Evolutionary conservation across 805 yeast species (phyloP), one percentile per base, ranked within the genome.

Genomic region (Candida saitoana): DNA sequence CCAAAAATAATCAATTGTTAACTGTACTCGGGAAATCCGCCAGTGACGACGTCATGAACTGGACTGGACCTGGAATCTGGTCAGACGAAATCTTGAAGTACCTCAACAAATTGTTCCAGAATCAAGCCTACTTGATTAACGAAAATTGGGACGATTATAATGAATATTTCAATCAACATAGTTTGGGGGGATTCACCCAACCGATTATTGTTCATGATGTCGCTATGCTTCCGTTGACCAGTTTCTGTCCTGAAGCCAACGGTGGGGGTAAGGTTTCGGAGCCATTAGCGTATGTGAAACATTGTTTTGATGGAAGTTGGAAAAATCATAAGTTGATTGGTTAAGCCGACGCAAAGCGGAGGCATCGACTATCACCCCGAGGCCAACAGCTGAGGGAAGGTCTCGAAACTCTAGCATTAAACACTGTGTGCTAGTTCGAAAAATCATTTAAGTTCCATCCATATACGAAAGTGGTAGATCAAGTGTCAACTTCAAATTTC

Each of bases 51-150:
- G 76, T 88, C 40, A 87, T 88, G 95, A 77, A 84, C 55, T 87
- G 96, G 96, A 87, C 98, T 0, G 99, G 99, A 0, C 96, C 98
- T 0, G 98, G 95, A 1, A 78, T 88, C 17, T 93, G 90, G 80
- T 90, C 98, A 0, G 98, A 93, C 58, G 65, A 77, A 7, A 72
- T 93, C 16, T 88, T 93, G 60, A 79, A 76, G 36, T 89, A 91
- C 60, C 69, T 59, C 66, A 69, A 69, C 49, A 59, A 59, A 36
- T 54, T 65, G 12, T 45, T 66, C 37, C 69, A 63, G 45, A 43
- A 60, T 2, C 56, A 56, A 3, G 58, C 50, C 12, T 55, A 54
- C 36, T 49, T 49, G 40, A 41, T 45, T 31, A 34, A 45, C 4
- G 35, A 42, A 22, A 47, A 51, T 17, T 48, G 50, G 34, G 65